phyloP scores from a whole-genome alignment of 768 basidiomycete species.

The Saitozyma sp. region DNA sequence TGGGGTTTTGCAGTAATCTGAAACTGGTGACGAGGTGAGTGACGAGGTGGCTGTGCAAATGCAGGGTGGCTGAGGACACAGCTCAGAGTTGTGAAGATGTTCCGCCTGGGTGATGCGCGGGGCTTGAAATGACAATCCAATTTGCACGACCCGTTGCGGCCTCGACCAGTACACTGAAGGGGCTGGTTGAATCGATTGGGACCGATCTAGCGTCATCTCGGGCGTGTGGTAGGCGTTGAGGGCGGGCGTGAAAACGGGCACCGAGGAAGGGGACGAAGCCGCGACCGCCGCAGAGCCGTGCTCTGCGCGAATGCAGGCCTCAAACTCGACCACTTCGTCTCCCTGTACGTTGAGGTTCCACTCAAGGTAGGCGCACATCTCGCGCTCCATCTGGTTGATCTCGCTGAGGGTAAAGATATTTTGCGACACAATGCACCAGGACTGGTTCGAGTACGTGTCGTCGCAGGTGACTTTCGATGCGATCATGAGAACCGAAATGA shows the following conservation, averaged over 20 bases:
- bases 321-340: conserved; percentile 52
- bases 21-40: no score
- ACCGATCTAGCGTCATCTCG: conserved; percentile 37
- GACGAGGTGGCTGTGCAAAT: no score
- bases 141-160: no score
- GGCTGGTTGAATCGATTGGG: conserved; percentile 38
- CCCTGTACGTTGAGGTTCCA: conserved; percentile 61
- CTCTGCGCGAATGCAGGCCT: conserved; percentile 49
- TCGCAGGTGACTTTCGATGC: no score
- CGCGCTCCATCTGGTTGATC: no score
- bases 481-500: no score
- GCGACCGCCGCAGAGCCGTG: conserved; percentile 43
- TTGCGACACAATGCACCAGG: conserved; percentile 86
- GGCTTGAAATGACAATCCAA: no score
- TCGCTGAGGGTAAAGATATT: conserved; percentile 80
- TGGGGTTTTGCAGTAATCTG: no score
- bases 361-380: conserved; percentile 88
- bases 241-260: conserved; percentile 12
- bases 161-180: conserved; percentile 37
- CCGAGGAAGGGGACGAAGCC: conserved; percentile 10
- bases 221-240: conserved; percentile 34
- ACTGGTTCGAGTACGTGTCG: no score
- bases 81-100: no score
- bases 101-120: no score
- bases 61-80: no score